phyloP scores from a whole-genome alignment of 2,329 filamentous ascomycete genomes.

The Fusarium sulawesiense region DNA sequence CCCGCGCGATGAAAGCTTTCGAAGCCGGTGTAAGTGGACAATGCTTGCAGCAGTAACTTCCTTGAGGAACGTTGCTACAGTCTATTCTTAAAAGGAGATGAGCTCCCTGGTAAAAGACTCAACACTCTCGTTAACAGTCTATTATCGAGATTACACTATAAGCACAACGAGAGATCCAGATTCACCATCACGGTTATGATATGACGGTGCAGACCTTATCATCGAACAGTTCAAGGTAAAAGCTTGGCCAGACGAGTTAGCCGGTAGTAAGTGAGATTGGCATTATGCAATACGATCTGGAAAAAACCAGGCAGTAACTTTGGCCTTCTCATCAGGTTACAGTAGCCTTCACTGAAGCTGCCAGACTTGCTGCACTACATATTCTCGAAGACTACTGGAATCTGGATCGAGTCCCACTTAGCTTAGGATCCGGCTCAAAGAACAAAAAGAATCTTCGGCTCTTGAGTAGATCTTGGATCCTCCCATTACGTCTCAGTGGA shows the following conservation, averaged over 20 bases:
- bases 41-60: not conserved
- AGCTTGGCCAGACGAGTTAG: not conserved
- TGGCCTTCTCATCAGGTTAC: not conserved
- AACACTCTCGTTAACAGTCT: no score
- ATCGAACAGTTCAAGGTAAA: no score
- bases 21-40: not conserved
- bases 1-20: not conserved
- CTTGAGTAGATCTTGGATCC: not conserved
- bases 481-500: not conserved
- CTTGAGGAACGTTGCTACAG: rapidly evolving
- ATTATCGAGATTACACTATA: no score
- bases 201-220: no score
- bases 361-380: not conserved
- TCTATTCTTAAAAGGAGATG: rapidly evolving
- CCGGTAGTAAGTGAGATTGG: rapidly evolving
- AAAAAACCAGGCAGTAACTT: not conserved
- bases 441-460: not conserved
- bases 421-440: not conserved
- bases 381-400: not conserved
- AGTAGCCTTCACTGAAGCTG: not conserved
- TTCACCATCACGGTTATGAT: no score
- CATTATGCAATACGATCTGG: not conserved
- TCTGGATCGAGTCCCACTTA: not conserved
- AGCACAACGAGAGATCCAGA: no score
- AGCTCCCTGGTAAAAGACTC: not conserved